Evolutionary conservation across 2,329 filamentous ascomycete species (phyloP).

Genomic region (Orbilia ellipsospora): DNA sequence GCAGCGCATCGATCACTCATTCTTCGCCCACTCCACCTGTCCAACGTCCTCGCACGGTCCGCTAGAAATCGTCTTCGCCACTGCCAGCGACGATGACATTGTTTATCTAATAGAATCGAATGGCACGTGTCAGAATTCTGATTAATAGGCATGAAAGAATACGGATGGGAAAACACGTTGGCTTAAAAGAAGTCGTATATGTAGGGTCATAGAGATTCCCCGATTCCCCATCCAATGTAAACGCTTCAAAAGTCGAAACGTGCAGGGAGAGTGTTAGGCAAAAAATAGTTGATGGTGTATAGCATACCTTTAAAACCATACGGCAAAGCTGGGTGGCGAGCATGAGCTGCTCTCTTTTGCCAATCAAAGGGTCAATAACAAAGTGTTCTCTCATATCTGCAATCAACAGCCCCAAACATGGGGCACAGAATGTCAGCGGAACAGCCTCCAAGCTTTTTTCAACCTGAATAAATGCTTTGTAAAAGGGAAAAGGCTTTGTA

Average conservation of each 20-base stretch:
- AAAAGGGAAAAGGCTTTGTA: background rate
- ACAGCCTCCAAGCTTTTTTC: conserved; percentile 14
- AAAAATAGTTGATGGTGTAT: conserved; percentile 54
- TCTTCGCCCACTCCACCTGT: background rate
- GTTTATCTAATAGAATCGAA: conserved; percentile 56
- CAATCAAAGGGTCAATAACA: conserved; percentile 97
- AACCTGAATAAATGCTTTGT: background rate
- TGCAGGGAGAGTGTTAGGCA: conserved; percentile 84
- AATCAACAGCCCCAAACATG: conserved; percentile 59
- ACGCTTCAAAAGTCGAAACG: conserved; percentile 73
- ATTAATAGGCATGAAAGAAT: background rate
- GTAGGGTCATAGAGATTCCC: conserved; percentile 19
- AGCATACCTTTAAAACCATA: conserved; percentile 88
- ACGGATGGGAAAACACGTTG: conserved; percentile 39
- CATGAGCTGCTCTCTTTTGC: conserved; percentile 96
- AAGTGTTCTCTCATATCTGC: conserved; percentile 94
- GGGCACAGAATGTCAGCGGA: conserved; percentile 39
- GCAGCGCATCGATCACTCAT: conserved; percentile 27
- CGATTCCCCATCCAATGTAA: conserved; percentile 65
- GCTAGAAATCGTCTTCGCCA: conserved; percentile 60
- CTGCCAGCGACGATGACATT: conserved; percentile 60
- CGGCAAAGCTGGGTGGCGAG: conserved; percentile 96
- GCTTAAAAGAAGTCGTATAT: conserved; percentile 12
- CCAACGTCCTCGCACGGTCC: conserved; percentile 14
- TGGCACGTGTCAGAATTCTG: conserved; percentile 41